Evolutionary conservation across 441 rosid genomes (phyloP).

Genomic region (Eruca vesicaria): DNA sequence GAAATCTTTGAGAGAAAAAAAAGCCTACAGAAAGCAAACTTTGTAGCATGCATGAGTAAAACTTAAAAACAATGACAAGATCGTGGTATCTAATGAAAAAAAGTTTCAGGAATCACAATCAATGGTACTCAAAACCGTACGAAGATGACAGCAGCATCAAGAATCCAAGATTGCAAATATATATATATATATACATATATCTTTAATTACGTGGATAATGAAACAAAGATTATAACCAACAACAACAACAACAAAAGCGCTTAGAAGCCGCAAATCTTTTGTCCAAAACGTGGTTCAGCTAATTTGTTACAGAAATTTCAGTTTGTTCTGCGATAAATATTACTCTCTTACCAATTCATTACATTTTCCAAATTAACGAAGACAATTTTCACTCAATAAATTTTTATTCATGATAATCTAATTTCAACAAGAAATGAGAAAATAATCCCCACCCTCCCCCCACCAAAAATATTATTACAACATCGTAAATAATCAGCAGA

Average conservation of each 20-base stretch:
- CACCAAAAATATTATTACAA: slow-evolving; percentile 30
- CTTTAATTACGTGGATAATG: not conserved
- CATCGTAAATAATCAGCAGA: not conserved
- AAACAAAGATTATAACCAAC: not conserved
- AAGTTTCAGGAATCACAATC: not conserved
- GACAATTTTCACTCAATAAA: not conserved
- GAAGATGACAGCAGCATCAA: not conserved
- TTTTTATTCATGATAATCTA: slow-evolving; percentile 24
- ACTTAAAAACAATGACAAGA: no score
- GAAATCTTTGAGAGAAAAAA: no score
- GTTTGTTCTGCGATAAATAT: no score
- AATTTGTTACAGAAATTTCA: no score
- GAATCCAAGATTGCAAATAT: not conserved
- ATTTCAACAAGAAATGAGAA: slow-evolving; percentile 22
- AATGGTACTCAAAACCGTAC: not conserved
- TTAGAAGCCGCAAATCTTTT: no score
- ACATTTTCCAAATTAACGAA: not conserved
- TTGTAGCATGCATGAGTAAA: not conserved
- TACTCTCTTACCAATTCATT: not conserved
- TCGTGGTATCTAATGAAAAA: not conserved
- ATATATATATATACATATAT: no score
- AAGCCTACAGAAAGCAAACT: not conserved
- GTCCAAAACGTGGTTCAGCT: no score
- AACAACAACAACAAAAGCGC: not conserved
- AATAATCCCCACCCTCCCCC: slow-evolving; percentile 9